These are phyloP conservation scores for Candida xiaguanensis DNA, from an alignment of 805 yeast genomes.

Conservation along the genomic window DNA sequence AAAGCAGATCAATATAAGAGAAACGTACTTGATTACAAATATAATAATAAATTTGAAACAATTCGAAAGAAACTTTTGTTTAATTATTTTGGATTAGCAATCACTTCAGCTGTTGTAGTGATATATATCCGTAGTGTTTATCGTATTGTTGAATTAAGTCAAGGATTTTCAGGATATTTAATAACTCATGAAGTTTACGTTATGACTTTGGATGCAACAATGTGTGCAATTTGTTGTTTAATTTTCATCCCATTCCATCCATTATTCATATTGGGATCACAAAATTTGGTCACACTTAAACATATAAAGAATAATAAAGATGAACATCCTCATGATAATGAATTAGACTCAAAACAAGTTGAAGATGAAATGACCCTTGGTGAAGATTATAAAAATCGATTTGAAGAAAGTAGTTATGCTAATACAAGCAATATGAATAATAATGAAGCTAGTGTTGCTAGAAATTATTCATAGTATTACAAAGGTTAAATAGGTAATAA, in stretches of 20 bases:
- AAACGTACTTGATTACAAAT: slow-evolving; percentile 22
- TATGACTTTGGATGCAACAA: slow-evolving; percentile 34
- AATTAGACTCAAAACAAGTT: not conserved
- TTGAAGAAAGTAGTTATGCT: not conserved
- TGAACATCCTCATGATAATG: not conserved
- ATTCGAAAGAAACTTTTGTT: slow-evolving; percentile 22
- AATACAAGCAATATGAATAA: not conserved
- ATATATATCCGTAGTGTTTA: slow-evolving; percentile 32
- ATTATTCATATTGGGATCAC: slow-evolving; percentile 36
- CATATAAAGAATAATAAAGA: slow-evolving; percentile 11
- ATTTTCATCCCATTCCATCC: slow-evolving; percentile 36
- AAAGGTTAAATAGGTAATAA: too few relatives aligned
- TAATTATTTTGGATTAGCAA: slow-evolving; percentile 27
- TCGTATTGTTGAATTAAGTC: slow-evolving; percentile 36
- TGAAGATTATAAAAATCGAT: not conserved
- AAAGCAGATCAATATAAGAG: slow-evolving; percentile 17
- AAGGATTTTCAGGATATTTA: slow-evolving; percentile 34
- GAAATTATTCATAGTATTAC: not conserved
- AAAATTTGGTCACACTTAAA: slow-evolving; percentile 13
- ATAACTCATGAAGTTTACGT: slow-evolving; percentile 32
- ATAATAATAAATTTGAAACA: slow-evolving; percentile 19
- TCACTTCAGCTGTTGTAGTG: slow-evolving; percentile 26
- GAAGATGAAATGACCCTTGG: not conserved
- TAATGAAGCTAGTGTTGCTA: not conserved
- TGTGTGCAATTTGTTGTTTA: slow-evolving; percentile 30